phyloP scores from a whole-genome alignment of 1,139 yeast species.

The Trichomonascaceae sp. region DNA sequence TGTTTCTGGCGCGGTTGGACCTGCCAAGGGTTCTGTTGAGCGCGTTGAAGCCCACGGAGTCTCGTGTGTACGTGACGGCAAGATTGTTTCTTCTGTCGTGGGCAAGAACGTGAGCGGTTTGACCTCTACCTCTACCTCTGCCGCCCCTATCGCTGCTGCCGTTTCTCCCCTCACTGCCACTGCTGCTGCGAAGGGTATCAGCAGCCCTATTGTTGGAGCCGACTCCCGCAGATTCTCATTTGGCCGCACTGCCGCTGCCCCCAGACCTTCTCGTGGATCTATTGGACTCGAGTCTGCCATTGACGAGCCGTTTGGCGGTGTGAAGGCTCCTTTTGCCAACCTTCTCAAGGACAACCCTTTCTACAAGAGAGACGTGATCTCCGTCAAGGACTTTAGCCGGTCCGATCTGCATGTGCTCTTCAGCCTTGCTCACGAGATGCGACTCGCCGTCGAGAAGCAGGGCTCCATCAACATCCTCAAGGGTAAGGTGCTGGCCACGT shows the following conservation, averaged over 20 bases:
- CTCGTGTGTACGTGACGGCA: constrained; percentile 78
- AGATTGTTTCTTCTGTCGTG: constrained; percentile 34
- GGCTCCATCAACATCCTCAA: constrained; percentile 85
- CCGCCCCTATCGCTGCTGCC: constrained; percentile 28
- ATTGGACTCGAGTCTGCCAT: constrained; percentile 26
- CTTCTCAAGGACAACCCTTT: constrained; percentile 65
- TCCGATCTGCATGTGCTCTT: constrained; percentile 83
- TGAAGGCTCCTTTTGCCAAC: constrained; percentile 45
- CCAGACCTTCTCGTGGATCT: constrained; percentile 7
- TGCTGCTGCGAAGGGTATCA: constrained; percentile 3
- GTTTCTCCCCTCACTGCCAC: constrained; percentile 8
- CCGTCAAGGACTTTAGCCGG: constrained; percentile 79
- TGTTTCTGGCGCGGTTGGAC: constrained; percentile 19
- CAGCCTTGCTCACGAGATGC: constrained; percentile 96
- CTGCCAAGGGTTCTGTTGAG: constrained; percentile 68
- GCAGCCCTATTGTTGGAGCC: constrained; percentile 5
- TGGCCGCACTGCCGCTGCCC: constrained; percentile 9
- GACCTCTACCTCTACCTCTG: constrained; percentile 13
- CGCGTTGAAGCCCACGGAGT: constrained; percentile 70
- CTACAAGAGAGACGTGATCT: constrained; percentile 73
- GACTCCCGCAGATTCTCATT: constrained; percentile 10
- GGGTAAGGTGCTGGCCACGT: constrained; percentile 85
- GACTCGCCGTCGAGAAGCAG: constrained; percentile 91
- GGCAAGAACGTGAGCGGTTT: constrained; percentile 34
- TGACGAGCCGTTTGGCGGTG: constrained; percentile 29